phyloP scores from a whole-genome alignment of 2,329 filamentous ascomycete species.

The Fusarium stilboides region DNA sequence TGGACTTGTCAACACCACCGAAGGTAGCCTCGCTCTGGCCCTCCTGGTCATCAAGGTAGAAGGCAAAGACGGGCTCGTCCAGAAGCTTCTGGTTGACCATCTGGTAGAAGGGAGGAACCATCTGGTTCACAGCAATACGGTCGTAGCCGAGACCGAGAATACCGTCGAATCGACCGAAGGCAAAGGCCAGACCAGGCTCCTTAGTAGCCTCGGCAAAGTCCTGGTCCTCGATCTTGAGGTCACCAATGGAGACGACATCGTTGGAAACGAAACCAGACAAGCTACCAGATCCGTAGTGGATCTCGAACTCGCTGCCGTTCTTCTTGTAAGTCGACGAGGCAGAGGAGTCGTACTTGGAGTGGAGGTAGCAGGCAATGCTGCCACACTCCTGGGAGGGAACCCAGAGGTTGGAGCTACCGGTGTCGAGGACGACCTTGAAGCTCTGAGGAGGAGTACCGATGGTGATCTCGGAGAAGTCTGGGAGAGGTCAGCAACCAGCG shows the following conservation, averaged over 20 bases:
- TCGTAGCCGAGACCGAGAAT: slow-evolving; percentile 96
- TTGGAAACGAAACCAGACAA: slow-evolving; percentile 94
- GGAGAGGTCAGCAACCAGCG: slow-evolving; percentile 30
- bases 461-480: slow-evolving; percentile 97
- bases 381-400: slow-evolving; percentile 91
- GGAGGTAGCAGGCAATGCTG: slow-evolving; percentile 98
- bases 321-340: slow-evolving; percentile 91
- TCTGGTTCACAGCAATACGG: slow-evolving; percentile 96
- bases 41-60: slow-evolving; percentile 87
- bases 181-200: slow-evolving; percentile 96
- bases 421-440: slow-evolving; percentile 99
- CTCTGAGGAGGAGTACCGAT: slow-evolving; percentile 92
- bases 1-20: slow-evolving; percentile 86
- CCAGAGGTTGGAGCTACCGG: slow-evolving; percentile 99
- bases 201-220: slow-evolving; percentile 96
- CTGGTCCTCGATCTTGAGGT: slow-evolving; percentile 89
- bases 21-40: slow-evolving; percentile 90
- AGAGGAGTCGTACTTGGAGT: slow-evolving; percentile 95
- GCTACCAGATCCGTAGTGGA: slow-evolving; percentile 94
- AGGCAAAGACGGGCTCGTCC: slow-evolving; percentile 94
- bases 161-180: slow-evolving; percentile 97
- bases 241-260: slow-evolving; percentile 88
- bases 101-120: slow-evolving; percentile 96
- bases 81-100: slow-evolving; percentile 91
- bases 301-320: slow-evolving; percentile 94